Conservation (phyloP, 176 grass and related monocot genomes). For the Puccinellia tenuiflora region DNA sequence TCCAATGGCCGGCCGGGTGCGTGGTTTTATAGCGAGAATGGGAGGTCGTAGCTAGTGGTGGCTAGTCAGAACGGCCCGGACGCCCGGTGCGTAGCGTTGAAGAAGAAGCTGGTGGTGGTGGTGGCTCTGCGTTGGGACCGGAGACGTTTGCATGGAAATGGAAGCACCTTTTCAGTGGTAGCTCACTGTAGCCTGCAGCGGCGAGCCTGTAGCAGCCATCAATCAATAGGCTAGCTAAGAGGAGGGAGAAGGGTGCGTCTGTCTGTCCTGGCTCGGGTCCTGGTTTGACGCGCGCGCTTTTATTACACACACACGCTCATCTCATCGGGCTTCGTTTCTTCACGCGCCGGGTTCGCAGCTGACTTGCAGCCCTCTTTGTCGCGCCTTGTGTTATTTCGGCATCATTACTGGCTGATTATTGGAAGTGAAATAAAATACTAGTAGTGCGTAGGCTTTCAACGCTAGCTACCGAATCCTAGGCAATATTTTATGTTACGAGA, state of each 20-base stretch:
- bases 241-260: not conserved
- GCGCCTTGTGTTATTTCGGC: not conserved
- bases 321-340: not conserved
- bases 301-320: not conserved
- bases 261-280: not conserved
- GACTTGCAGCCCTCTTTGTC: not conserved
- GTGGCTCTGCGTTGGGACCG: not conserved
- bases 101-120: not conserved
- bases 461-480: not conserved
- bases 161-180: not conserved
- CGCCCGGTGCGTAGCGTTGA: not conserved
- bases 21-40: not conserved
- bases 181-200: not conserved
- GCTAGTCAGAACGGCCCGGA: not conserved
- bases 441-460: no score
- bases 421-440: not conserved
- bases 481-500: not conserved
- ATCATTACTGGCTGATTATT: constrained; percentile 15
- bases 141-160: not conserved
- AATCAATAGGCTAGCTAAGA: no score
- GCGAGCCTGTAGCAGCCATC: not conserved
- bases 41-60: not conserved
- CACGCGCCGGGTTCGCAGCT: not conserved
- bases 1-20: not conserved
- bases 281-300: constrained; percentile 2